Evolutionary conservation across 164 flowering plant species (phyloP), one percentile per base, ranked within the genome.

Genomic region (Amborella trichopoda): DNA sequence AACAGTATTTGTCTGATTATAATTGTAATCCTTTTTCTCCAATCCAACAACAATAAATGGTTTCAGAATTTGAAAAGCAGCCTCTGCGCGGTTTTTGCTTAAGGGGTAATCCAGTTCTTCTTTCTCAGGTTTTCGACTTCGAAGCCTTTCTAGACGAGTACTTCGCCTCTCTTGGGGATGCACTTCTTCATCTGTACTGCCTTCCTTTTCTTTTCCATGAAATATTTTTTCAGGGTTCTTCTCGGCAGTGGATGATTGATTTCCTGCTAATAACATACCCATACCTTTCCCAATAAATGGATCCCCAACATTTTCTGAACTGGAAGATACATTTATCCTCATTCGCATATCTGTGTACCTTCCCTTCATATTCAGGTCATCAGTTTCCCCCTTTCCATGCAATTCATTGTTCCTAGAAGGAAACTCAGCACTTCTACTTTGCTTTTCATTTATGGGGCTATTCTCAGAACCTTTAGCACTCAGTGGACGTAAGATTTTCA

Each of bases 111-210:
- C 87, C 42, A 53, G 28, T 51, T 74, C 95, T 53, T 84, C 95
- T 68, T 78, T 84, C 46, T 72, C 95, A n/a, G 99, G 87, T 68
- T 82, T 87, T 44, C 88, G 85, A 66, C 70, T 87, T 55, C 88
- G 68, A 46, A 87, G 94, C 45, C 85, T 76, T 66, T 73, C 91
- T 54, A 86, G 83, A 23, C 99, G 89, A 53, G 75, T 70, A 62
- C 99, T 91, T 37, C 99, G 76, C 49, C 99, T 75, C 66, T 87
- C 99, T 22, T 82, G 88, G 32, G 78, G 83, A 44, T 80, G 95
- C n/a, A n/a, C n/a, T 50, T 84, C 96, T 28, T 84, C 95, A 47
- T 48, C 65, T 14, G 34, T 10, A 52, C 26, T 52, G 17, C 56
- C 58, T 54, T 78, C 93, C 50, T 80, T 87, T 54, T 68, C 84